phyloP scores from a whole-genome alignment of 176 grass and related monocot genomes.

The Ensete glaucum region DNA sequence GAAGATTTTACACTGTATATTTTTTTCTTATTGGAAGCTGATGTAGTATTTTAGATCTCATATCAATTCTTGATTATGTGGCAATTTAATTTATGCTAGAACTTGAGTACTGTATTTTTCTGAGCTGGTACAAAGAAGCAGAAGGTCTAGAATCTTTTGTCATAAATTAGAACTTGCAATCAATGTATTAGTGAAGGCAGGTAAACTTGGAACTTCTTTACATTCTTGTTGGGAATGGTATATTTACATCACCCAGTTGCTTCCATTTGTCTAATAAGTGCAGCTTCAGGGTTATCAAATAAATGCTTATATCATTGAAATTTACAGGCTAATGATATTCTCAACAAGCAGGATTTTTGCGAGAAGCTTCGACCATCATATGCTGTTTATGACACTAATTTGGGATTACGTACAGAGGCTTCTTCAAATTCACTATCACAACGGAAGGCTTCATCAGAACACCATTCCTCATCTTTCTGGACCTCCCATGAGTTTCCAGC shows the following conservation, averaged over 20 bases:
- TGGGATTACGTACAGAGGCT: constrained; percentile 38
- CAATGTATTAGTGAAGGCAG: neutral
- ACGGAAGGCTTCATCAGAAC: constrained; percentile 21
- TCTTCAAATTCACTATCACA: constrained; percentile 24
- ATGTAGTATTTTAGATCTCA: neutral
- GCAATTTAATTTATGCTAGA: neutral
- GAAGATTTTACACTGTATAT: neutral
- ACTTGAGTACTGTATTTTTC: neutral
- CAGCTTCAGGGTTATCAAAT: neutral
- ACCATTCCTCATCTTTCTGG: constrained; percentile 34
- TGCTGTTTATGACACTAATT: constrained; percentile 29
- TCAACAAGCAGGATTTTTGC: constrained; percentile 43
- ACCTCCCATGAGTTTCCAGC: constrained; percentile 16
- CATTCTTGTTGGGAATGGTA: neutral
- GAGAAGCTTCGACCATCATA: constrained; percentile 24
- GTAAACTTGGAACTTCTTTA: neutral
- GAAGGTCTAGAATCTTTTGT: neutral
- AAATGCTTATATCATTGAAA: neutral
- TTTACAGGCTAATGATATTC: neutral
- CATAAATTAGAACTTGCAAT: neutral
- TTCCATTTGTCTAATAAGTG: neutral
- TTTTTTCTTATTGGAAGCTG: neutral
- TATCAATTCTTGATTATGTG: too few species aligned
- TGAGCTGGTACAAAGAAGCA: neutral
- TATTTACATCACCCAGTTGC: neutral